Evolutionary conservation across 192 early-diverging fungal species (phyloP).

Genomic region (Spizellomyces sp.): DNA sequence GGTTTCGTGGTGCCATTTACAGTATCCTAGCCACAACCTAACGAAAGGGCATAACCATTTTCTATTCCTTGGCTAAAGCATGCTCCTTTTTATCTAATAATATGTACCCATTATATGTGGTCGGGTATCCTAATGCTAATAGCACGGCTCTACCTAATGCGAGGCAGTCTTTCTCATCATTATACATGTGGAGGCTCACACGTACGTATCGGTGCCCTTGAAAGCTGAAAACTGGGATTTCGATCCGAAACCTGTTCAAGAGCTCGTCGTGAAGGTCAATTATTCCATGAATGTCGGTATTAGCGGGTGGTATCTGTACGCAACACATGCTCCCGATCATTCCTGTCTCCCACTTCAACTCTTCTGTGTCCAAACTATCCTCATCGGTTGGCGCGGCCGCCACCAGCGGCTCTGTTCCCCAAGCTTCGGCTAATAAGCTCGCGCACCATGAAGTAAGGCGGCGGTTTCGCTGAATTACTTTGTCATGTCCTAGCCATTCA

Average conservation of each 20-base stretch:
- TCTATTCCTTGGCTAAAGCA: neutral
- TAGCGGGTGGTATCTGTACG: conserved; percentile 17
- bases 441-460: conserved; percentile 33
- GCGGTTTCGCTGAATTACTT: conserved; percentile 32
- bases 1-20: neutral
- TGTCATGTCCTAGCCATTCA: conserved; percentile 17
- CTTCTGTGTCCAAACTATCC: too few species aligned
- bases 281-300: conserved; percentile 11
- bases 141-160: conserved; percentile 32
- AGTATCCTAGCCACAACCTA: too few species aligned
- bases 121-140: conserved; percentile 29
- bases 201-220: conserved; percentile 27
- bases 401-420: conserved; percentile 33
- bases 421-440: conserved; percentile 22
- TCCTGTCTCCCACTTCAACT: neutral
- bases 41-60: too few species aligned
- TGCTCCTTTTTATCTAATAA: too few species aligned
- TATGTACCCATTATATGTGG: neutral
- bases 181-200: conserved; percentile 47
- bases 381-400: neutral
- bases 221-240: conserved; percentile 47
- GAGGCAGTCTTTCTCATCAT: conserved; percentile 31
- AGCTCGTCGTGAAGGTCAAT: conserved; percentile 35
- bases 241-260: conserved; percentile 22
- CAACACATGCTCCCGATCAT: conserved; percentile 32